Percentiles rank a stretch among this genome's conserved stretches.
These are phyloP conservation scores for Epichloe typhina DNA, from an alignment of 2,329 filamentous ascomycete genomes.

Conservation along the genomic window DNA sequence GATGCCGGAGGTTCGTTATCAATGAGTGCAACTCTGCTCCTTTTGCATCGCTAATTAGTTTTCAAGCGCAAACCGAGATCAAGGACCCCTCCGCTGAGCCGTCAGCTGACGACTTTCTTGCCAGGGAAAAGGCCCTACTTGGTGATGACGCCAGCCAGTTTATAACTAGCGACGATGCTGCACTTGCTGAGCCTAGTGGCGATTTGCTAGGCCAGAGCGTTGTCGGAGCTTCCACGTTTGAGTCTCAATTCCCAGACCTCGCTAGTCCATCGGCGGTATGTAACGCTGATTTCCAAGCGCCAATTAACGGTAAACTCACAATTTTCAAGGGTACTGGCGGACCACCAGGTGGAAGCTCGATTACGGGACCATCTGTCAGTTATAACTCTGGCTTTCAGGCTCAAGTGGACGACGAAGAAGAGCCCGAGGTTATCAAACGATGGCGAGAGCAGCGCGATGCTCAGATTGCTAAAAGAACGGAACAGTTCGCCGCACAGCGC, in stretches of 20 bases:
- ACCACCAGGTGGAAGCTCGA: slow-evolving; percentile 24
- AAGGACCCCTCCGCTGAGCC: slow-evolving; percentile 43
- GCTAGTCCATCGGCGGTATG: slow-evolving; percentile 23
- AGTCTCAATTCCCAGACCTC: slow-evolving; percentile 84
- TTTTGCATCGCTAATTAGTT: slow-evolving; percentile 3
- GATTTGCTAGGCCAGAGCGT: slow-evolving; percentile 61
- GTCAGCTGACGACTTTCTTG: slow-evolving; percentile 72
- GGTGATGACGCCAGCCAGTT: slow-evolving; percentile 93
- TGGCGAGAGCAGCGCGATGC: slow-evolving; percentile 88
- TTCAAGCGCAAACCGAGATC: slow-evolving; percentile 53
- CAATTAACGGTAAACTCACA: neutral
- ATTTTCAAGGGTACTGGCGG: slow-evolving; percentile 17
- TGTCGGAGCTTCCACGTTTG: slow-evolving; percentile 46
- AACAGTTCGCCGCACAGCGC: slow-evolving; percentile 72
- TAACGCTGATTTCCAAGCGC: neutral
- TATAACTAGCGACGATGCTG: slow-evolving; percentile 58
- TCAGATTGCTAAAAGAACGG: slow-evolving; percentile 68
- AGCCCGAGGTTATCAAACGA: slow-evolving; percentile 77
- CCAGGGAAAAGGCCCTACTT: slow-evolving; percentile 77
- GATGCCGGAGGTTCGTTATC: slow-evolving; percentile 44
- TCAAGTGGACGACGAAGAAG: slow-evolving; percentile 55
- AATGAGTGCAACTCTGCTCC: slow-evolving; percentile 10
- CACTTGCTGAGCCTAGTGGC: slow-evolving; percentile 49
- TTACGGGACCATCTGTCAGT: slow-evolving; percentile 58
- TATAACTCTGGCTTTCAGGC: slow-evolving; percentile 51